A percentile compares a stretch with the other conserved stretches of the same genome.
phyloP scores from a whole-genome alignment of 768 basidiomycete species.

The Boletus reticuloceps region DNA sequence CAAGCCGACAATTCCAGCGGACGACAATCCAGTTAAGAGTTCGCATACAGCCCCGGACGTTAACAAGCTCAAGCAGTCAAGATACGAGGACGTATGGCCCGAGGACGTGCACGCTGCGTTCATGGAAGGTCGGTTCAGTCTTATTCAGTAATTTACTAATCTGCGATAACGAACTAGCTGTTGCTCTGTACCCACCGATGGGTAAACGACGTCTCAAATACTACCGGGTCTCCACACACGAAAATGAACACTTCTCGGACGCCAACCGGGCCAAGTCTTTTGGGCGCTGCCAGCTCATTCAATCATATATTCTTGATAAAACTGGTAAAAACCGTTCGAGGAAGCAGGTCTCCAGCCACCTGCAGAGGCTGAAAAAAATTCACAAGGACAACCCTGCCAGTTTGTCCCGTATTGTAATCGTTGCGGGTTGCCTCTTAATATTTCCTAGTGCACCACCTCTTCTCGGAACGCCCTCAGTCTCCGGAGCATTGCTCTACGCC shows the following conservation, averaged over 20 bases:
- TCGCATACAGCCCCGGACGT: not conserved
- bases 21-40: slow-evolving; percentile 5
- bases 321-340: slow-evolving; percentile 38
- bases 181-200: slow-evolving; percentile 34
- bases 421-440: not conserved
- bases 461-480: slow-evolving; percentile 22
- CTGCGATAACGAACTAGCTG: slow-evolving; percentile 20
- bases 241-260: slow-evolving; percentile 8
- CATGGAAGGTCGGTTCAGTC: slow-evolving; percentile 32
- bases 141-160: not conserved
- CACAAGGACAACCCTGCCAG: slow-evolving; percentile 32
- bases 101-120: slow-evolving; percentile 35
- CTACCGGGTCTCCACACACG: slow-evolving; percentile 20
- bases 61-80: slow-evolving; percentile 28
- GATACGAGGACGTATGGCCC: slow-evolving; percentile 35
- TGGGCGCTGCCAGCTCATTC: slow-evolving; percentile 40
- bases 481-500: slow-evolving; percentile 8
- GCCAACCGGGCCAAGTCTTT: slow-evolving; percentile 28
- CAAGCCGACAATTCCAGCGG: slow-evolving; percentile 12
- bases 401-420: slow-evolving; percentile 17
- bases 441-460: slow-evolving; percentile 22
- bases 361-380: slow-evolving; percentile 36
- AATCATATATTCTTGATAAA: slow-evolving; percentile 37
- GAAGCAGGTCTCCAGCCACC: slow-evolving; percentile 40
- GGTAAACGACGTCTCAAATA: slow-evolving; percentile 36